Evolutionary conservation across 169 alveolate species (phyloP).

Genomic region (Cystoisospora suis): DNA sequence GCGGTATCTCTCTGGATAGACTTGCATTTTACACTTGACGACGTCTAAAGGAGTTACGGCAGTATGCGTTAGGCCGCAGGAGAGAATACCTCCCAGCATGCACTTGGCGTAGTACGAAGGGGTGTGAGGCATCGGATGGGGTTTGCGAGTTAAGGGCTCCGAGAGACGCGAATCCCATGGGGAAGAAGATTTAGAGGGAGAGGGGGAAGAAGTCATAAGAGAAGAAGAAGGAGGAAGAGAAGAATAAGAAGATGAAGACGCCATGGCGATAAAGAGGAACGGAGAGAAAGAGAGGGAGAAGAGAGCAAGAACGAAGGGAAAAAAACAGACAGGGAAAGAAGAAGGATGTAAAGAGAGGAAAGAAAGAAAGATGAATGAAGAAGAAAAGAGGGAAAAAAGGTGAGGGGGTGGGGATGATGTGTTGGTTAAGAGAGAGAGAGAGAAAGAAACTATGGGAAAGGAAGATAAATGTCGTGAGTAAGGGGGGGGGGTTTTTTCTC

Average conservation of each 20-base stretch:
- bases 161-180: constrained; percentile 57
- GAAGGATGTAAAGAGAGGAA: not conserved
- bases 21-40: constrained; percentile 95
- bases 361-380: not conserved
- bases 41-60: constrained; percentile 95
- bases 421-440: no score
- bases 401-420: no score
- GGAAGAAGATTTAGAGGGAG: not conserved
- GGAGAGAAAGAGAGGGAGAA: not conserved
- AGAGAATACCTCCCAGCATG: constrained; percentile 95
- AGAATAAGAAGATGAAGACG: not conserved
- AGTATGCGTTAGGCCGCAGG: constrained; percentile 98
- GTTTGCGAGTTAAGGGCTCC: constrained; percentile 53
- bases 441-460: no score
- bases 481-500: no score
- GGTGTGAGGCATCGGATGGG: constrained; percentile 65
- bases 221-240: not conserved
- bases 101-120: constrained; percentile 90
- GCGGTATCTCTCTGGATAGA: constrained; percentile 86
- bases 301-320: not conserved
- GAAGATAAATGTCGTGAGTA: no score
- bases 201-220: not conserved
- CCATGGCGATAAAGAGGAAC: not conserved
- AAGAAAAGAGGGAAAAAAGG: not conserved
- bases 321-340: not conserved